Percentiles rank a stretch among this genome's conserved stretches.
These are phyloP conservation scores for Buxus sempervirens DNA, from an alignment of 164 flowering plant species.

Conservation along the genomic window DNA sequence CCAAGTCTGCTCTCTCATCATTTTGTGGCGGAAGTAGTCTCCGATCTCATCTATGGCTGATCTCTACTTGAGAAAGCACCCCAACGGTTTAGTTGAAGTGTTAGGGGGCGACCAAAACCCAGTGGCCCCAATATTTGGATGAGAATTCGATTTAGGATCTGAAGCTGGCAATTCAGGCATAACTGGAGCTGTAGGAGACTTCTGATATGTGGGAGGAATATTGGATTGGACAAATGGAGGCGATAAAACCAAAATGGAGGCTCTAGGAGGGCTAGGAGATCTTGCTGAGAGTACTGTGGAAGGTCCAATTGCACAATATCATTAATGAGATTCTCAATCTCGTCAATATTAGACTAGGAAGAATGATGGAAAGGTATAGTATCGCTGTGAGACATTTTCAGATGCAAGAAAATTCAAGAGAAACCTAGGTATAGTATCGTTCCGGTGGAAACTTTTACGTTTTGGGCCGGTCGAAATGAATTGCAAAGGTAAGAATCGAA, in stretches of 20 bases:
- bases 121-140: conserved; percentile 20
- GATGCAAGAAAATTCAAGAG: background rate
- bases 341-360: conserved; percentile 97
- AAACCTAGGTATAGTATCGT: no score
- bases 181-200: conserved; percentile 22
- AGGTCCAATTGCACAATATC: conserved; percentile 54
- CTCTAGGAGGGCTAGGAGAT: conserved; percentile 74
- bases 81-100: conserved; percentile 88
- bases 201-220: conserved; percentile 36
- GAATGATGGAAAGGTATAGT: conserved; percentile 75
- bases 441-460: no score
- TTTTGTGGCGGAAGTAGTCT: no score
- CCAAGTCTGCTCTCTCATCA: no score
- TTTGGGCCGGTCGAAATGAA: no score
- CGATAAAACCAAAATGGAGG: conserved; percentile 77
- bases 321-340: conserved; percentile 91
- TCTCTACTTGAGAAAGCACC: no score
- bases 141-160: conserved; percentile 12
- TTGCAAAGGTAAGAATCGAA: no score
- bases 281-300: conserved; percentile 71
- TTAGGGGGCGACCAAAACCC: conserved; percentile 79
- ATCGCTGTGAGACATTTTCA: conserved; percentile 60
- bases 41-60: no score
- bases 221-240: conserved; percentile 70
- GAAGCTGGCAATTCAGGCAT: conserved; percentile 23